Conservation (phyloP, 2,329 filamentous ascomycete genomes). For the Aspergillus tamarii region DNA sequence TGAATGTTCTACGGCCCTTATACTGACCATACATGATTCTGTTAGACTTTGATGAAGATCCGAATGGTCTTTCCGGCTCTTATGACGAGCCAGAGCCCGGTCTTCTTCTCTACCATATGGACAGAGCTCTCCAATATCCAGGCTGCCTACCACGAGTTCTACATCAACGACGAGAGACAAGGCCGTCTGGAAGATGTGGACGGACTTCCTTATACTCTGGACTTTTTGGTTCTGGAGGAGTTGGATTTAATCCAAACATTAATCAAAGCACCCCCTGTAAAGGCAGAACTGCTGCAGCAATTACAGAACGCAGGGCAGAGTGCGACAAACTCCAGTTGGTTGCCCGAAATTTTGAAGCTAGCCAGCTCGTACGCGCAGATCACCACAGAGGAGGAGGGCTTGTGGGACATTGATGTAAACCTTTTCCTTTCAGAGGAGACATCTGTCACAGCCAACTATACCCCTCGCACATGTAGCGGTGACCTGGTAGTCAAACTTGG, state of each 20-base stretch:
- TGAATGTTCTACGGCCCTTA: not conserved
- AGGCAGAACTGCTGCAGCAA: constrained; percentile 83
- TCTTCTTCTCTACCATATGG: constrained; percentile 87
- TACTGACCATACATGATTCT: constrained; percentile 17
- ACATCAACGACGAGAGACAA: constrained; percentile 82
- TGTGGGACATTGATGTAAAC: constrained; percentile 97
- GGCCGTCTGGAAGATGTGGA: constrained; percentile 88
- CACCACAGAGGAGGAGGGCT: constrained; percentile 84
- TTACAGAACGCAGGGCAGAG: constrained; percentile 63
- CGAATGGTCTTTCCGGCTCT: constrained; percentile 80
- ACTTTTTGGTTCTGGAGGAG: constrained; percentile 91
- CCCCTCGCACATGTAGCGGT: constrained; percentile 86
- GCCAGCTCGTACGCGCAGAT: constrained; percentile 86
- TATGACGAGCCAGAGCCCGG: constrained; percentile 78
- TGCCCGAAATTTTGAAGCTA: constrained; percentile 84
- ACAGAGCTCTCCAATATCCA: constrained; percentile 78
- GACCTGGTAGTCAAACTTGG: constrained; percentile 91
- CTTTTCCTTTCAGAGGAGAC: constrained; percentile 94
- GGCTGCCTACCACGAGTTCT: constrained; percentile 75
- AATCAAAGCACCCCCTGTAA: constrained; percentile 83
- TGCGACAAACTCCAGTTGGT: constrained; percentile 72
- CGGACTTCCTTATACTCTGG: constrained; percentile 88
- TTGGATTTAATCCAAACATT: constrained; percentile 93
- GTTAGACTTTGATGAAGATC: constrained; percentile 82
- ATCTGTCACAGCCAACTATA: constrained; percentile 94